Conservation (phyloP, 2,329 filamentous ascomycete genomes). For the Colletotrichum cordylinicola region DNA sequence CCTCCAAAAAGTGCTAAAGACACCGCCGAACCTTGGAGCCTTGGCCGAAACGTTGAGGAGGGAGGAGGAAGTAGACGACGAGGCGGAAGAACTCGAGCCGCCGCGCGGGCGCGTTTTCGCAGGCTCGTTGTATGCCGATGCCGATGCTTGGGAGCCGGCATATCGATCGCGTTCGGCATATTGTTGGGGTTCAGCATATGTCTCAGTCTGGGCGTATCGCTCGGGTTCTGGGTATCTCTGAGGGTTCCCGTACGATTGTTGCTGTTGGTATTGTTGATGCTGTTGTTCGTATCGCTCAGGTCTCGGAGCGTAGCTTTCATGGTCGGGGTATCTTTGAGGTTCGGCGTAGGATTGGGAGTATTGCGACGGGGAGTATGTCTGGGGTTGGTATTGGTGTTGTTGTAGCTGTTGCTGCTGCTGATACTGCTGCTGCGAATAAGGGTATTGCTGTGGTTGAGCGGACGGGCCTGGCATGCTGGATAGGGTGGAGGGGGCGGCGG, state of each 20-base stretch:
- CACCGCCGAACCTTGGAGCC: slow-evolving; percentile 55
- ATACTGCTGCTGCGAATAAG: not conserved
- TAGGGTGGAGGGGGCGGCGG: not conserved
- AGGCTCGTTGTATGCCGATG: slow-evolving; percentile 5
- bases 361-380: slow-evolving; percentile 26
- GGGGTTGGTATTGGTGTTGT: not conserved
- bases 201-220: slow-evolving; percentile 6
- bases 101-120: slow-evolving; percentile 31
- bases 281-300: slow-evolving; percentile 5
- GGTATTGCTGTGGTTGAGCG: not conserved
- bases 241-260: not conserved
- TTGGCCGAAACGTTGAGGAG: slow-evolving; percentile 70
- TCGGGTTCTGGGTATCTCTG: slow-evolving; percentile 8
- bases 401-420: not conserved
- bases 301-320: not conserved
- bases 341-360: slow-evolving; percentile 22
- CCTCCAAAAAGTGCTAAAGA: slow-evolving; percentile 68
- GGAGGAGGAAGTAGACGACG: slow-evolving; percentile 62
- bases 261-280: not conserved
- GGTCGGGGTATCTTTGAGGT: slow-evolving; percentile 24
- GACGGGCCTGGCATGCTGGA: slow-evolving; percentile 11
- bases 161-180: slow-evolving; percentile 8
- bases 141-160: slow-evolving; percentile 8
- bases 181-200: not conserved
- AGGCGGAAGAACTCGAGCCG: slow-evolving; percentile 43